Evolutionary conservation across 345 rosid genomes (phyloP).

Genomic region (Kernera saxatilis): DNA sequence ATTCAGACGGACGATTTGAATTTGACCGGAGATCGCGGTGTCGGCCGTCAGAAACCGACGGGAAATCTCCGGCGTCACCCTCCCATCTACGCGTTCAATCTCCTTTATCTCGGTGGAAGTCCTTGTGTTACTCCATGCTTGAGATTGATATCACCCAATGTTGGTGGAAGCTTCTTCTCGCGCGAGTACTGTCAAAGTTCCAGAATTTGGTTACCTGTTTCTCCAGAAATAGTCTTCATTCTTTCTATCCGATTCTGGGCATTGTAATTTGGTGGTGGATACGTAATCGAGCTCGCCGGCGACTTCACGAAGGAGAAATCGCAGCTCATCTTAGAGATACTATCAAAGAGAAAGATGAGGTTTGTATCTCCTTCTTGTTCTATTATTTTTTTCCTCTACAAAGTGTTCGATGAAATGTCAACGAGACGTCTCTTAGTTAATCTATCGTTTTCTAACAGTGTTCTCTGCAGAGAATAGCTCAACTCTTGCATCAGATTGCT

Average conservation of each 20-base stretch:
- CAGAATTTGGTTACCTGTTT: not conserved
- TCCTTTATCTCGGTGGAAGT: not conserved
- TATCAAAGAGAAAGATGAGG: slow-evolving; percentile 46
- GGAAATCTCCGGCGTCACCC: not conserved
- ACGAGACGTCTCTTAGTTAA: not conserved
- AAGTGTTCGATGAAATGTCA: slow-evolving; percentile 23
- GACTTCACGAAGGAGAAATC: slow-evolving; percentile 9
- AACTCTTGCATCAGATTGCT: slow-evolving; percentile 45
- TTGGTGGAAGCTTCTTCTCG: slow-evolving; percentile 33
- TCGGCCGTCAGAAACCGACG: not conserved
- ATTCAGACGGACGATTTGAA: not conserved
- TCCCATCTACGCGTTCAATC: too few species aligned
- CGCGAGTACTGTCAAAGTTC: slow-evolving; percentile 20
- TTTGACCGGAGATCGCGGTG: not conserved
- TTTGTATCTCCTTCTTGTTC: not conserved
- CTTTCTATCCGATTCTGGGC: not conserved
- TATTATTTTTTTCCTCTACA: not conserved
- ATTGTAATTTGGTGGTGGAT: slow-evolving; percentile 36
- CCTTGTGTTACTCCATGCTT: not conserved
- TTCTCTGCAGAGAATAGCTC: slow-evolving; percentile 38
- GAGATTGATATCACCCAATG: not conserved
- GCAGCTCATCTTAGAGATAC: slow-evolving; percentile 13
- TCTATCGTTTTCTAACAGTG: not conserved
- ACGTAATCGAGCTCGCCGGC: slow-evolving; percentile 26
- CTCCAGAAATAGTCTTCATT: not conserved